Percentiles rank a stretch among this genome's conserved stretches.
These are phyloP conservation scores for Russula compacta DNA, from an alignment of 768 basidiomycete genomes.

Conservation along the genomic window DNA sequence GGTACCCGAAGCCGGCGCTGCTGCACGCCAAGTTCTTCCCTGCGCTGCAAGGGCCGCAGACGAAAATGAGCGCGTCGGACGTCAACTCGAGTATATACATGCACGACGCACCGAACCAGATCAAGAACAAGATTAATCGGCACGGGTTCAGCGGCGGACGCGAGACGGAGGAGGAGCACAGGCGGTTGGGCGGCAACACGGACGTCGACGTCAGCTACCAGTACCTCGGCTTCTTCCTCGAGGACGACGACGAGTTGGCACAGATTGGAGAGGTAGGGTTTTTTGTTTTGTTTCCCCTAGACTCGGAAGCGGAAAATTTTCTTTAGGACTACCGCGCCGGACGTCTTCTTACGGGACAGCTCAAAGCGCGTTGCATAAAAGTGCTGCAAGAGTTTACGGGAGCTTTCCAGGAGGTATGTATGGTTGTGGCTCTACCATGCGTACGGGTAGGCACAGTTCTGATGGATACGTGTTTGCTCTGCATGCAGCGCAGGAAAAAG, in stretches of 20 bases:
- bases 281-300: no score
- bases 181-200: slow-evolving; percentile 78
- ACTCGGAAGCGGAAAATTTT: neutral
- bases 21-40: slow-evolving; percentile 98
- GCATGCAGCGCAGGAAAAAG: slow-evolving; percentile 58
- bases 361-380: slow-evolving; percentile 84
- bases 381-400: slow-evolving; percentile 74
- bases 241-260: slow-evolving; percentile 84
- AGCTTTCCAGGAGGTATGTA: slow-evolving; percentile 70
- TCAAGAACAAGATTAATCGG: slow-evolving; percentile 94
- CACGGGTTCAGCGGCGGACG: slow-evolving; percentile 95
- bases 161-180: slow-evolving; percentile 94
- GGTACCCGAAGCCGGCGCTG: slow-evolving; percentile 89
- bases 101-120: slow-evolving; percentile 85
- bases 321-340: slow-evolving; percentile 89
- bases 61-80: slow-evolving; percentile 98
- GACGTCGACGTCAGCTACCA: slow-evolving; percentile 96
- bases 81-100: slow-evolving; percentile 91
- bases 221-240: slow-evolving; percentile 91
- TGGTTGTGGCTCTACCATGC: neutral
- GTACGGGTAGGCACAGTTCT: slow-evolving; percentile 6
- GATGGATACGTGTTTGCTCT: neutral
- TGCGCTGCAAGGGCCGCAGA: slow-evolving; percentile 93
- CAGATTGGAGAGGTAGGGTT: slow-evolving; percentile 59
- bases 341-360: slow-evolving; percentile 75